Evolutionary conservation across 176 grass and related monocot species (phyloP).

Genomic region (Avena insularis): DNA sequence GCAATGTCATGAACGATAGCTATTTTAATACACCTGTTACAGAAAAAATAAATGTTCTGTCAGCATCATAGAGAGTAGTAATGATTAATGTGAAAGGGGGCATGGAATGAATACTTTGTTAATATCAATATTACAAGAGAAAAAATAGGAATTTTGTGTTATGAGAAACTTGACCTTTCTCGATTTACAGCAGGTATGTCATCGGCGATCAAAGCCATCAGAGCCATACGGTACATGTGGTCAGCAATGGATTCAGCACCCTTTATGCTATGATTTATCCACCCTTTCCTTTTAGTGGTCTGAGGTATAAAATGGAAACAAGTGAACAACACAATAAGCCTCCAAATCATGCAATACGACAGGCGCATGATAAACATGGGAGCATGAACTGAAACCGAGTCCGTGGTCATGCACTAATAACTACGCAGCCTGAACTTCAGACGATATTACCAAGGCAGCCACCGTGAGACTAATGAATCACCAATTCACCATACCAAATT

Average conservation of each 20-base stretch:
- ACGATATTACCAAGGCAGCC: not conserved
- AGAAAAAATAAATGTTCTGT: slow-evolving; percentile 2
- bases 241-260: slow-evolving; percentile 96
- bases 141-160: not conserved
- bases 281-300: slow-evolving; percentile 98
- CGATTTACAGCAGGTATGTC: slow-evolving; percentile 73
- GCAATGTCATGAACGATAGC: slow-evolving; percentile 99
- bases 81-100: not conserved
- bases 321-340: not conserved
- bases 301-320: slow-evolving; percentile 34
- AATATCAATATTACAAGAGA: not conserved
- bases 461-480: not conserved
- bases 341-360: slow-evolving; percentile 19
- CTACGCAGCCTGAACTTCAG: not conserved
- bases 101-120: not conserved
- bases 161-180: slow-evolving; percentile 65
- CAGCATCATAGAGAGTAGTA: slow-evolving; percentile 21
- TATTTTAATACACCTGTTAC: slow-evolving; percentile 92
- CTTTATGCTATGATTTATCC: slow-evolving; percentile 89
- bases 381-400: not conserved
- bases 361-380: not conserved
- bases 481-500: not conserved
- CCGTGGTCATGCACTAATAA: not conserved
- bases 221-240: slow-evolving; percentile 96
- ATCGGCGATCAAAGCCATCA: slow-evolving; percentile 85